phyloP scores from a whole-genome alignment of 257 asterid genomes.

The Coffea eugenioides region DNA sequence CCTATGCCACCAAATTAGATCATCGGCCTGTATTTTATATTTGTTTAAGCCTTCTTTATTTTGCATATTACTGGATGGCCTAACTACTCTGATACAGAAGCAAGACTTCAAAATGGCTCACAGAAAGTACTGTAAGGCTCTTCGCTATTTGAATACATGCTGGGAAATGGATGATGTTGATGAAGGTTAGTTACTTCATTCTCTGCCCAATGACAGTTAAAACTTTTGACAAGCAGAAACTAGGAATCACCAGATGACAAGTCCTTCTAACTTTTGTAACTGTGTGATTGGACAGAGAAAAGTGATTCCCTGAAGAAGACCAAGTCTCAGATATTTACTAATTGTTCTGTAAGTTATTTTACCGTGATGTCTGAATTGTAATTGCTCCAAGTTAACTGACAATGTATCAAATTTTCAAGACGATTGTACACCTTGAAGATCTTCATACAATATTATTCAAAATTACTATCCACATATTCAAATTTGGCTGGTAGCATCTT shows the following conservation, averaged over 20 bases:
- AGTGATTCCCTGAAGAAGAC: slow-evolving; percentile 29
- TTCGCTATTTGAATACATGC: slow-evolving; percentile 32
- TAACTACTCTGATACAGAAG: slow-evolving; percentile 20
- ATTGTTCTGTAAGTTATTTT: slow-evolving; percentile 38
- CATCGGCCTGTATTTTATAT: not conserved
- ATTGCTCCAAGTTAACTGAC: not conserved
- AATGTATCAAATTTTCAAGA: not conserved
- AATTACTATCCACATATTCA: not conserved
- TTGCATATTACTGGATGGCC: not conserved
- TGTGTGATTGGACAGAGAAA: slow-evolving; percentile 22
- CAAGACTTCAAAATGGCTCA: slow-evolving; percentile 39
- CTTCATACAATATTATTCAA: not conserved
- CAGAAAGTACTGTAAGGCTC: slow-evolving; percentile 36
- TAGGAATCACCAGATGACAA: not conserved
- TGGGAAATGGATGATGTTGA: slow-evolving; percentile 38
- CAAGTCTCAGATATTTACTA: slow-evolving; percentile 41
- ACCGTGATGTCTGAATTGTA: not conserved
- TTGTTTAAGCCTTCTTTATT: not conserved
- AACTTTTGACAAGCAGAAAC: not conserved
- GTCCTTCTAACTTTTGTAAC: slow-evolving; percentile 11
- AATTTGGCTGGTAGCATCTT: not conserved
- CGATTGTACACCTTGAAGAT: not conserved
- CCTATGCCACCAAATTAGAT: not conserved
- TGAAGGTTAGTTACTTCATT: slow-evolving; percentile 21
- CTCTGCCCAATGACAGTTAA: not conserved